Evolutionary conservation across 2,329 filamentous ascomycete species (phyloP), one percentile per base, ranked within the genome.

Genomic region (Exophiala bonariae): DNA sequence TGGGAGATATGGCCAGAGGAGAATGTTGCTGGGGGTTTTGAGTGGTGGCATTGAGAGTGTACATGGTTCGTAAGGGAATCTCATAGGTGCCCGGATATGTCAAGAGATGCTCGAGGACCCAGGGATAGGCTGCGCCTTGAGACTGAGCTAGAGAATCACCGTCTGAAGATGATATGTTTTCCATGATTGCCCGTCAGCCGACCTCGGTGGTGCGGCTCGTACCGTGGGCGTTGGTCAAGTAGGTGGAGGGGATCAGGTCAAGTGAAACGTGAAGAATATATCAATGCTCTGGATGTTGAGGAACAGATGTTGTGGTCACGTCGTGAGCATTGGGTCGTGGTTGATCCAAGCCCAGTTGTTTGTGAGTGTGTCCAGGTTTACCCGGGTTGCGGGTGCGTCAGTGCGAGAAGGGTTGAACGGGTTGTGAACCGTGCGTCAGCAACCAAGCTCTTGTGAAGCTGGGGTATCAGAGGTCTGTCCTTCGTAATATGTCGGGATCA

Each of bases 41-140:
- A 14, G 80, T 74, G 14, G 77, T 75, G 52, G 77, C 81, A 61
- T 86, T 86, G 63, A 86, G 72, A 19, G 77, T 77, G 68, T 85
- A 85, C 79, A 85, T 85, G 53, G 80, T 84, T 47, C 82, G 78
- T 20, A 86, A 72, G 16, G 82, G 82, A 23, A 85, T 80, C 59
- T 85, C 82, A 60, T 85, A 85, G 57, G 73, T 78, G 58, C 74
- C 76, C 7, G 81, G 80, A 60, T 84, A 82, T 48, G 77, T 75
- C 43, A 83, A 66, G 47, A 82, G 72, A 61, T 82, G 79, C 48
- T 82, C 79, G 40, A 82, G 70, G 50, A 82, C 79, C 74, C 77
- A 74, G 50, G 70, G 65, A 61, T 75, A 67, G 18, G 68, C 65
- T 30, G 68, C 66, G 52, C 70, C 71, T 55, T 71, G 66, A 26